phyloP scores from a whole-genome alignment of 768 basidiomycete species.

The Trametes maxima region DNA sequence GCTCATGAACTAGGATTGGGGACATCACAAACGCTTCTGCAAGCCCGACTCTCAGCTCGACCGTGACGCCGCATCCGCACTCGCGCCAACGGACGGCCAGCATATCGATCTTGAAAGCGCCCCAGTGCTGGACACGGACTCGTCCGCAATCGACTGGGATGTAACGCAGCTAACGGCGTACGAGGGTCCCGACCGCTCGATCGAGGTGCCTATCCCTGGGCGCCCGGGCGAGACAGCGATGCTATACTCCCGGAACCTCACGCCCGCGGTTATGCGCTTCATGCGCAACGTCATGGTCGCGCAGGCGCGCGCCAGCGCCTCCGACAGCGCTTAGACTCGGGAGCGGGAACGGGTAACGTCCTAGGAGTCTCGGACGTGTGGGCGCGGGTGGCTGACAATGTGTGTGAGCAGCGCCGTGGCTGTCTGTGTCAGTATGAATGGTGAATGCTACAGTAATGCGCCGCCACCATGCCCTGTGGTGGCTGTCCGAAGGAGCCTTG shows the following conservation, averaged over 20 bases:
- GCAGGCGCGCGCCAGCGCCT: not conserved
- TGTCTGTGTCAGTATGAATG: too few species aligned
- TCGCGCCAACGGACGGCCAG: not conserved
- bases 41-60: slow-evolving; percentile 7
- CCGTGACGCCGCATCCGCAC: not conserved
- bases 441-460: too few species aligned
- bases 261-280: not conserved
- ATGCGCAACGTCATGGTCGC: not conserved
- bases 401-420: too few species aligned
- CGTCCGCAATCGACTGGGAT: not conserved
- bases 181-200: not conserved
- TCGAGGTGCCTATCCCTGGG: not conserved
- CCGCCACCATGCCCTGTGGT: too few species aligned
- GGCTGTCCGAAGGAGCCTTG: too few species aligned
- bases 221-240: not conserved
- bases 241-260: not conserved
- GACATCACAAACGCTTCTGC: slow-evolving; percentile 1
- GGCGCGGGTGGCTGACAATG: too few species aligned
- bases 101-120: not conserved
- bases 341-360: not conserved
- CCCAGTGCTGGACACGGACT: not conserved
- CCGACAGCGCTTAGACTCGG: not conserved
- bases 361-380: not conserved
- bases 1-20: not conserved
- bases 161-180: not conserved